Percentiles rank a stretch among this genome's conserved stretches.
phyloP scores from a whole-genome alignment of 1,284 basidiomycete species.

The Pseudomicrostroma phylloplanum region DNA sequence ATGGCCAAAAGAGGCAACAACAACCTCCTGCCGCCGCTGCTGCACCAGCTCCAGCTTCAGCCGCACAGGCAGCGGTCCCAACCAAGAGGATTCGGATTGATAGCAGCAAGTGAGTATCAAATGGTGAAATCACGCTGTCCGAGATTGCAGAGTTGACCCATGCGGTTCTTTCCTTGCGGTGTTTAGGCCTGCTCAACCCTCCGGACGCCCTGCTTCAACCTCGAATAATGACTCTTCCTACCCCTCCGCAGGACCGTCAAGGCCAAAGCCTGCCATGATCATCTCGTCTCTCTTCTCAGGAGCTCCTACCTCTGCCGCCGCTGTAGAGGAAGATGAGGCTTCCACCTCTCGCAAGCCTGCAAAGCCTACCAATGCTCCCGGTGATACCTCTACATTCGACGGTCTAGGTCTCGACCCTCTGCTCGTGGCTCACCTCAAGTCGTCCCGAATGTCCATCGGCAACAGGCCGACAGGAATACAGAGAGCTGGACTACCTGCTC shows the following conservation, averaged over 20 bases:
- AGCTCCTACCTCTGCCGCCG: conserved; percentile 9
- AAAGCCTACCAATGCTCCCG: conserved; percentile 43
- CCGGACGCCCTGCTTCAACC: no score
- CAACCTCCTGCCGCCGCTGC: no score
- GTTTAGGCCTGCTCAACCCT: no score
- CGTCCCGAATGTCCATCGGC: conserved; percentile 69
- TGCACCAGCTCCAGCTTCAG: no score
- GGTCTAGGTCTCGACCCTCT: conserved; percentile 70
- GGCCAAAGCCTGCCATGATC: conserved; percentile 12
- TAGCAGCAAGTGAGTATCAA: no score
- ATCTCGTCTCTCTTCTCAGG: conserved; percentile 23
- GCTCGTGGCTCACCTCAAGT: conserved; percentile 68
- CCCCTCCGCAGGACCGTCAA: neutral
- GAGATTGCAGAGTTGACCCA: no score
- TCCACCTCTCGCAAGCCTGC: conserved; percentile 3
- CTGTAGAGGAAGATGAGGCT: conserved; percentile 18
- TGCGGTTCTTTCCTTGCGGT: no score
- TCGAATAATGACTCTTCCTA: no score
- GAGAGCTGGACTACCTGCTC: conserved; percentile 65
- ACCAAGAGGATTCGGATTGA: no score
- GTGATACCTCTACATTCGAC: conserved; percentile 52
- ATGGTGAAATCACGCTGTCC: no score
- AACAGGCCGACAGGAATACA: conserved; percentile 84
- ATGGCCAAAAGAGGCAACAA: neutral
- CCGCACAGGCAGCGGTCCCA: no score